Evolutionary conservation across 305 asterid genomes (phyloP).

Genomic region (Solanum hybrid): DNA sequence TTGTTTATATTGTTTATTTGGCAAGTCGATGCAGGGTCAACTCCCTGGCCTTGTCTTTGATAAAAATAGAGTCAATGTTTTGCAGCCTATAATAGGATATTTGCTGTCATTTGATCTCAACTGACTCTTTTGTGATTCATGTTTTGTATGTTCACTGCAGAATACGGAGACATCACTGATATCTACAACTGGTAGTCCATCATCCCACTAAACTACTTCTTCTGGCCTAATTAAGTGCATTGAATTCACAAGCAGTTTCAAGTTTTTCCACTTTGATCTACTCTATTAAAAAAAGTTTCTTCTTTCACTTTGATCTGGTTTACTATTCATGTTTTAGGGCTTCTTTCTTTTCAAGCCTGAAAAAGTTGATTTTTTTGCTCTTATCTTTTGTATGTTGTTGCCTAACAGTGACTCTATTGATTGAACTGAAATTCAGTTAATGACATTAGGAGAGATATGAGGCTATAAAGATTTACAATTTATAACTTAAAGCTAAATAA

Average conservation of each 20-base stretch:
- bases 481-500: neutral
- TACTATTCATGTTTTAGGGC: neutral
- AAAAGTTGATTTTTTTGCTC: neutral
- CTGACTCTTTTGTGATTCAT: slow-evolving; percentile 1
- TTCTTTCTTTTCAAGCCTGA: neutral
- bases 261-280: neutral
- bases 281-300: neutral
- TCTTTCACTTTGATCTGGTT: neutral
- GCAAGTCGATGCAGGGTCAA: neutral
- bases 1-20: neutral
- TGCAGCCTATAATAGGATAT: neutral
- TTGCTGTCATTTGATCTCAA: neutral
- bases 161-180: slow-evolving; percentile 84
- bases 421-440: neutral
- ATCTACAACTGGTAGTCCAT: slow-evolving; percentile 81
- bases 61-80: neutral
- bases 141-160: slow-evolving; percentile 31
- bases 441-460: neutral
- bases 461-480: neutral
- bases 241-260: neutral
- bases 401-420: neutral
- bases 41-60: neutral
- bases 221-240: neutral
- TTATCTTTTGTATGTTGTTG: neutral
- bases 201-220: neutral